Base-by-base conservation (phyloP, 2,329 filamentous ascomycete species). In the Cercospora berteroae region DNA sequence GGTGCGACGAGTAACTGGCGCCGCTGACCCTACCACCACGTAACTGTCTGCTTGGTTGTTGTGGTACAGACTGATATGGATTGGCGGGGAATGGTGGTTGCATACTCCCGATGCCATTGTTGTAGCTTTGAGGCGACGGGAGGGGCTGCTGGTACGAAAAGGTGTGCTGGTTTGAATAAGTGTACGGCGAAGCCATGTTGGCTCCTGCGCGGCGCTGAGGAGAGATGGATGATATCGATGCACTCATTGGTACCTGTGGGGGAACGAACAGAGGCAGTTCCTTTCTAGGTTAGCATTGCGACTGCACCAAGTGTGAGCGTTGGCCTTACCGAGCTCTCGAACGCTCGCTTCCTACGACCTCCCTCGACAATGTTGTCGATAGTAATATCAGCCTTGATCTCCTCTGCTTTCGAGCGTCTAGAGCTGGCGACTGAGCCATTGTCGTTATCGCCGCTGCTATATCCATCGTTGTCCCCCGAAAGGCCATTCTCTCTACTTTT, bases 351-450 rank as follows among this genome's bases (percentile, higher is more conserved):
- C 78, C 95, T 90, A 80, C 95, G 90, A 73, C 94, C 94, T 77
- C 96, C 95, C 81, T 98, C 94, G 69, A 99, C 91, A 80, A 99
- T 98, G 79, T 99, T 99, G 74, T 97, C 94, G 73, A 97, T 88
- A 79, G 94, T 98, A 77, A 99, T 99, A 74, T 99, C 95, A 16
- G 95, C 96, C 78, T 93, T 97, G 59, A 92, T 93, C 75, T 97
- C 88, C 75, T 97, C 94, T 71, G 85, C 88, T 79, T 92, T 93
- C 74, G 86, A 87, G 79, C 91, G 91, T 75, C 91, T 89, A 67
- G 90, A 90, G 72, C 86, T 86, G 16, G 84, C 84, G 60, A 90
- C 85, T 64, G 92, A 94, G 72, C 88, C 90, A 69, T 91, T 87
- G 29, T 89, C 92, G 69, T 89, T 90, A 72, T 97, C 93, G 73